phyloP scores from a whole-genome alignment of 169 alveolate species.

The Plasmodium gallinaceum region DNA sequence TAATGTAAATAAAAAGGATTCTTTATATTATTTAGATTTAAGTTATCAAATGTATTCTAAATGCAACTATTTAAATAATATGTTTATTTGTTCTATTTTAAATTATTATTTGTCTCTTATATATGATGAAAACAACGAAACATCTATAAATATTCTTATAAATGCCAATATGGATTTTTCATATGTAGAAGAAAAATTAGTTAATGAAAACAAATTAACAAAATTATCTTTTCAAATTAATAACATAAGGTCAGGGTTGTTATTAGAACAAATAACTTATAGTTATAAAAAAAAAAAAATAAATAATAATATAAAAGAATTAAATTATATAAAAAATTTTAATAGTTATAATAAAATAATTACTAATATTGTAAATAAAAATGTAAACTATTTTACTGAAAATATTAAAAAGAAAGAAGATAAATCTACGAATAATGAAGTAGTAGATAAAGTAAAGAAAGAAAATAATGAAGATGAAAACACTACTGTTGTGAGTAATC shows the following conservation, averaged over 20 bases:
- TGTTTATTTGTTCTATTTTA: conserved; percentile 51
- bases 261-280: conserved; percentile 57
- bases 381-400: background rate
- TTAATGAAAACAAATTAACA: conserved; percentile 1
- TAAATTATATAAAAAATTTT: background rate
- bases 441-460: background rate
- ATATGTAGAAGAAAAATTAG: conserved; percentile 32
- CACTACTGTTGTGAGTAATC: too few relatives aligned
- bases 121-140: conserved; percentile 26
- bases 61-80: conserved; percentile 25
- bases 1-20: conserved; percentile 37
- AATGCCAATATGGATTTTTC: conserved; percentile 63
- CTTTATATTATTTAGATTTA: conserved; percentile 45
- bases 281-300: conserved; percentile 44
- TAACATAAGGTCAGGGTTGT: conserved; percentile 38
- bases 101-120: conserved; percentile 48
- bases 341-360: conserved; percentile 7
- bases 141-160: conserved; percentile 18
- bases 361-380: conserved; percentile 14
- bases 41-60: conserved; percentile 58
- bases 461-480: background rate
- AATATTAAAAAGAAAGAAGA: background rate
- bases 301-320: background rate
- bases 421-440: background rate
- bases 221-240: conserved; percentile 43